Percentiles rank a stretch among this genome's conserved stretches.
Conservation (phyloP, 164 flowering plant genomes). For the Santalum album region DNA sequence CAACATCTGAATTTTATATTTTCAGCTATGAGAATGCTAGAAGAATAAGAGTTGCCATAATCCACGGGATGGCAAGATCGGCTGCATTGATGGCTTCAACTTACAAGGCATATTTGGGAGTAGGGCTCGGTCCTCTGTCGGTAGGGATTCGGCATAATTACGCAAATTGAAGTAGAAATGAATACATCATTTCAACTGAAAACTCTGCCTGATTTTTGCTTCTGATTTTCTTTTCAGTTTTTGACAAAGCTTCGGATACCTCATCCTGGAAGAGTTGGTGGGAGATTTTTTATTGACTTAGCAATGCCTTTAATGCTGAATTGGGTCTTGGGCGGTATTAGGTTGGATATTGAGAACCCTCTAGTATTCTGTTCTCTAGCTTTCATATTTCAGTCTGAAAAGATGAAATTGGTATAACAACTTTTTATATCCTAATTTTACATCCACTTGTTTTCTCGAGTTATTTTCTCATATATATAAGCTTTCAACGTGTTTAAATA, state of each 20-base stretch:
- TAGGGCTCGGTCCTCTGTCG: slow-evolving; percentile 90
- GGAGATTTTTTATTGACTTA: slow-evolving; percentile 59
- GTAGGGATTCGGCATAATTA: slow-evolving; percentile 27
- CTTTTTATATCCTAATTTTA: not conserved
- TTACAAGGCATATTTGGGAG: slow-evolving; percentile 87
- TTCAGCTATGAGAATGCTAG: slow-evolving; percentile 76
- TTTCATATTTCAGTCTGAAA: not conserved
- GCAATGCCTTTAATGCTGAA: slow-evolving; percentile 80
- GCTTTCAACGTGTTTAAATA: not conserved
- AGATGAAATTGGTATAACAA: not conserved
- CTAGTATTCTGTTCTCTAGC: not conserved
- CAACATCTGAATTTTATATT: not conserved
- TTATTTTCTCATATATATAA: not conserved
- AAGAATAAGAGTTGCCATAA: slow-evolving; percentile 70
- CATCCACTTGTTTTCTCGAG: not conserved
- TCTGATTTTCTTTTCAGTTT: slow-evolving; percentile 41
- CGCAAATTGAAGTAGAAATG: not conserved
- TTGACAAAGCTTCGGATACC: slow-evolving; percentile 75
- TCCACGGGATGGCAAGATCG: slow-evolving; percentile 92
- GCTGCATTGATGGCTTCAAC: slow-evolving; percentile 95
- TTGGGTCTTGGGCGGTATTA: slow-evolving; percentile 95
- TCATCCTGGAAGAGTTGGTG: slow-evolving; percentile 94
- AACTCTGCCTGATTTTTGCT: not conserved
- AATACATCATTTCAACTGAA: not conserved
- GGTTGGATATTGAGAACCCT: slow-evolving; percentile 29